Percentiles rank a stretch among this genome's conserved stretches.
Conservation (phyloP, 495 filamentous ascomycete species). For the Bombardia bombarda region DNA sequence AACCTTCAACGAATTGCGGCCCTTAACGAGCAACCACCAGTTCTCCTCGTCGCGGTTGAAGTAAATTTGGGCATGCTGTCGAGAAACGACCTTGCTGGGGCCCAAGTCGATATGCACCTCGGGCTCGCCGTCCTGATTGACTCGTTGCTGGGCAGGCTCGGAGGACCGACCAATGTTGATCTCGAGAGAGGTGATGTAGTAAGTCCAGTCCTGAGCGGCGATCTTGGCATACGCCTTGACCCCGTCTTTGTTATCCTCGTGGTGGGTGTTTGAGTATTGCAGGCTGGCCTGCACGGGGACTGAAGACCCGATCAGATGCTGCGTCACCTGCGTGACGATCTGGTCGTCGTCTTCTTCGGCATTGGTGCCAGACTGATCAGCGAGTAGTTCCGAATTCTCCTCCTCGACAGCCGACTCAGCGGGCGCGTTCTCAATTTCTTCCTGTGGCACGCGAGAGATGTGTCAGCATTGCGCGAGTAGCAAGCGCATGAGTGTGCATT, state of each 20-base stretch:
- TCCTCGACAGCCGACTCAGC: conserved; percentile 26
- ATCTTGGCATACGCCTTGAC: conserved; percentile 92
- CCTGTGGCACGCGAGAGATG: not conserved
- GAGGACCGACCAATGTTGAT: conserved; percentile 80
- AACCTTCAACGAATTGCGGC: conserved; percentile 81
- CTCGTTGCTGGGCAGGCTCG: conserved; percentile 38
- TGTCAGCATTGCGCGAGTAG: conserved; percentile 7
- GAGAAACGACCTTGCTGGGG: conserved; percentile 84
- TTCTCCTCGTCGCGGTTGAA: conserved; percentile 60
- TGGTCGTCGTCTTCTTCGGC: conserved; percentile 50
- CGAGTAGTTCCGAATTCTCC: conserved; percentile 31
- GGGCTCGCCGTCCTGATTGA: conserved; percentile 24
- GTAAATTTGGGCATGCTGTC: conserved; percentile 77
- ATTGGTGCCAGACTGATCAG: conserved; percentile 41
- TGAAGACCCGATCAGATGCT: conserved; percentile 51
- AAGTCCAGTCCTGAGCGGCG: conserved; percentile 87
- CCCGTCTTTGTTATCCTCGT: conserved; percentile 61
- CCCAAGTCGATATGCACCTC: conserved; percentile 86
- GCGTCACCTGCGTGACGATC: conserved; percentile 65
- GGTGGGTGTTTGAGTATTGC: conserved; percentile 65
- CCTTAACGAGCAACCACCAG: conserved; percentile 81
- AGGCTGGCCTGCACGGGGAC: conserved; percentile 57
- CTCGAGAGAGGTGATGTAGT: conserved; percentile 72
- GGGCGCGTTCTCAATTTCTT: conserved; percentile 25
- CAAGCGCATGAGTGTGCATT: not conserved